Conservation (phyloP, 306 rosid genomes). For the Trichosanthes cucumerina region DNA sequence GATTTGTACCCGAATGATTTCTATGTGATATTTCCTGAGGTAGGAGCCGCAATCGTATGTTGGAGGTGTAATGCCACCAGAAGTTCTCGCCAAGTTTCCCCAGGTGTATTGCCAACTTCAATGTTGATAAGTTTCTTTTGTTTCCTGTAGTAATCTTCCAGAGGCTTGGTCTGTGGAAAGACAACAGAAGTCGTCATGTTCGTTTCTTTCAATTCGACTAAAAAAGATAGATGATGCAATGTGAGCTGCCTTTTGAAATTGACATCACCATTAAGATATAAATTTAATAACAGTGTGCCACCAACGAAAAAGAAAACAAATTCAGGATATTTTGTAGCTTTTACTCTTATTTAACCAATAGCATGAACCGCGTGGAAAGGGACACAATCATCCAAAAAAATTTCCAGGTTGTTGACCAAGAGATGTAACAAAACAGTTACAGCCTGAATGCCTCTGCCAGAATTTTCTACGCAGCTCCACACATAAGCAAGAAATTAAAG, state of each 20-base stretch:
- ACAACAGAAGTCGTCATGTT: neutral
- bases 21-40: neutral
- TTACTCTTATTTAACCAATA: too few relatives aligned
- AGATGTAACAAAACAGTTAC: too few relatives aligned
- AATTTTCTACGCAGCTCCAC: neutral
- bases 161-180: neutral
- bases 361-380: too few relatives aligned
- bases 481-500: neutral
- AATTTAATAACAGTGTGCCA: too few relatives aligned
- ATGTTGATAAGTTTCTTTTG: conserved; percentile 10
- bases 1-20: neutral
- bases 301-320: too few relatives aligned
- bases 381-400: too few relatives aligned
- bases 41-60: neutral
- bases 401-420: too few relatives aligned
- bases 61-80: conserved; percentile 9
- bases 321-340: too few relatives aligned
- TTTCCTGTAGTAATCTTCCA: conserved; percentile 15
- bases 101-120: conserved; percentile 5
- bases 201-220: neutral
- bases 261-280: too few relatives aligned
- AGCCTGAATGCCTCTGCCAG: too few relatives aligned
- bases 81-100: conserved; percentile 15
- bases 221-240: neutral
- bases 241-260: too few relatives aligned